Percentiles rank a stretch among this genome's conserved stretches.
phyloP scores from a whole-genome alignment of 2,329 filamentous ascomycete genomes.

The Colletotrichum sp. region DNA sequence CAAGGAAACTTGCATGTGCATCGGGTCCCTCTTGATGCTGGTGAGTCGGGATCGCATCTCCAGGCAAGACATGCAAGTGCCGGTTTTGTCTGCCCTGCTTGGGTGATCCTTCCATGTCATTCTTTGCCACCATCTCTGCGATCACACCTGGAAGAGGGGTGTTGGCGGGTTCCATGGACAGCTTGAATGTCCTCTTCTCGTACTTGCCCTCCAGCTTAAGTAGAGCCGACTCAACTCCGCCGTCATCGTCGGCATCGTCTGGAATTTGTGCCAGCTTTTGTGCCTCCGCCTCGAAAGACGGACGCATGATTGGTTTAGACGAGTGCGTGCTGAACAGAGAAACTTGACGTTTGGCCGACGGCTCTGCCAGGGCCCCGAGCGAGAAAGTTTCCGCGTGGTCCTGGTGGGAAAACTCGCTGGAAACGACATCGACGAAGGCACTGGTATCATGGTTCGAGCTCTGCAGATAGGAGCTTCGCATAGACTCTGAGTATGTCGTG shows the following conservation, averaged over 20 bases:
- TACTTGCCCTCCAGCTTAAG: slow-evolving; percentile 91
- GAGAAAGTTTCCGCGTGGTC: slow-evolving; percentile 56
- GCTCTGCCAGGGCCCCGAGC: slow-evolving; percentile 61
- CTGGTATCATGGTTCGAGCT: slow-evolving; percentile 44
- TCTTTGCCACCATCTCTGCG: background rate
- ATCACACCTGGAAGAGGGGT: slow-evolving; percentile 26
- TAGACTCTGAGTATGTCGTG: slow-evolving; percentile 64
- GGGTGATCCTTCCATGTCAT: slow-evolving; percentile 27
- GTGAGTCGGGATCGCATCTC: slow-evolving; percentile 38
- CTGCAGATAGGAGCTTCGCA: slow-evolving; percentile 61
- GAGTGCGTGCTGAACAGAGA: slow-evolving; percentile 68
- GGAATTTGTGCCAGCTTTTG: slow-evolving; percentile 87
- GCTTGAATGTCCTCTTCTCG: slow-evolving; percentile 55
- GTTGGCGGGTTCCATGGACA: slow-evolving; percentile 43
- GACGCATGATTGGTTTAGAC: slow-evolving; percentile 67
- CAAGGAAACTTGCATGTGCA: slow-evolving; percentile 26
- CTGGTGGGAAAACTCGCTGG: slow-evolving; percentile 43
- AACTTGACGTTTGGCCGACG: slow-evolving; percentile 45
- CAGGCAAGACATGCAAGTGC: slow-evolving; percentile 44
- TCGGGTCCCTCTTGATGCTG: slow-evolving; percentile 21
- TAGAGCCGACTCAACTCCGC: slow-evolving; percentile 90
- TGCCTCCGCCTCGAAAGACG: slow-evolving; percentile 88
- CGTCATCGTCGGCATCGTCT: slow-evolving; percentile 79
- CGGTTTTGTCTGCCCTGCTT: slow-evolving; percentile 50
- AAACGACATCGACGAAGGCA: slow-evolving; percentile 50